Conservation (phyloP, 73 alveolate species). For the Diophrys sp. region DNA sequence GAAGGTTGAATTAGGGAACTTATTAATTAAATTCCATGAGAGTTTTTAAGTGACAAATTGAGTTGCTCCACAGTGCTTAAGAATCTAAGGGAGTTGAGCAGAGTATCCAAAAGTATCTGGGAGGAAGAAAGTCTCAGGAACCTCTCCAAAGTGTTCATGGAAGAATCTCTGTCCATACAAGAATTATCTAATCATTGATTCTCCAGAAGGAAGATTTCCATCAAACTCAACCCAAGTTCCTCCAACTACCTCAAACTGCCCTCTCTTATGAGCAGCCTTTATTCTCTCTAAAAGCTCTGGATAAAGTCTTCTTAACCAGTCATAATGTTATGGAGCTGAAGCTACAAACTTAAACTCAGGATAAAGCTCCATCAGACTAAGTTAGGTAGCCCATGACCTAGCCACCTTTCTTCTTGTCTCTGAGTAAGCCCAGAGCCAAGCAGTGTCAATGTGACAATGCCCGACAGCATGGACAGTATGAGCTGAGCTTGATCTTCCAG, state of each 20-base stretch:
- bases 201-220: conserved; percentile 64
- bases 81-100: conserved; percentile 52
- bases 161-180: conserved; percentile 49
- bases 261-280: conserved; percentile 25
- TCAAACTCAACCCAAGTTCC: conserved; percentile 68
- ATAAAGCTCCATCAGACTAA: conserved; percentile 42
- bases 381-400: conserved; percentile 50
- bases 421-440: conserved; percentile 67
- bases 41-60: conserved; percentile 53
- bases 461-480: conserved; percentile 53
- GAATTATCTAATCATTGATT: conserved; percentile 52
- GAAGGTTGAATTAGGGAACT: conserved; percentile 51
- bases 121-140: conserved; percentile 44
- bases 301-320: conserved; percentile 35
- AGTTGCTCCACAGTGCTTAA: conserved; percentile 34
- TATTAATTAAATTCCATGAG: conserved; percentile 49
- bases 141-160: conserved; percentile 27
- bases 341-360: conserved; percentile 40
- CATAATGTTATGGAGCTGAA: conserved; percentile 29
- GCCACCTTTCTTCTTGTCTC: conserved; percentile 57
- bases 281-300: conserved; percentile 57
- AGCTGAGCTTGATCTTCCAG: conserved; percentile 12
- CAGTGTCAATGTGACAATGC: conserved; percentile 65
- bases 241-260: conserved; percentile 52
- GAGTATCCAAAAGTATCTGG: conserved; percentile 66